Conservation (phyloP, 345 rosid species). For the Pistacia vera region DNA sequence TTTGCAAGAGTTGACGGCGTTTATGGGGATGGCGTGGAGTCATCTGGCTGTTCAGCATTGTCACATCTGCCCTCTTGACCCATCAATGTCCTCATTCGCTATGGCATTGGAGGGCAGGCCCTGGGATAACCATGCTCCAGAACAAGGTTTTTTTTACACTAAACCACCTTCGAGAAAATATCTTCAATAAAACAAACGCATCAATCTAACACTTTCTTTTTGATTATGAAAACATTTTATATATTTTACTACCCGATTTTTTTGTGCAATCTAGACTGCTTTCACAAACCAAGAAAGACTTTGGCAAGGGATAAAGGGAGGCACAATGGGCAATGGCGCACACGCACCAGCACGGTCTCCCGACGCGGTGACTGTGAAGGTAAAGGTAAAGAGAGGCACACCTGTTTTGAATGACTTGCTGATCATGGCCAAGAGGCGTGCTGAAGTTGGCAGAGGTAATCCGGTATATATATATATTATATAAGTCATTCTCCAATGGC, state of each 20-base stretch:
- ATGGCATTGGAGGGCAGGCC: constrained; percentile 59
- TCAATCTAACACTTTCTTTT: too few relatives aligned
- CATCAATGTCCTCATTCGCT: constrained; percentile 73
- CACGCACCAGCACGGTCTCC: constrained; percentile 70
- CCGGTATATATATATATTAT: too few relatives aligned
- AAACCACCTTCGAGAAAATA: background rate
- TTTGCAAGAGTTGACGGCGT: constrained; percentile 69
- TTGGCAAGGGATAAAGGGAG: constrained; percentile 73
- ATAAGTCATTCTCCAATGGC: too few relatives aligned
- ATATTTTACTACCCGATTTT: background rate
- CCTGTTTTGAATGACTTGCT: constrained; percentile 53
- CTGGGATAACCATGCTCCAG: constrained; percentile 56
- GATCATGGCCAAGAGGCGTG: constrained; percentile 84
- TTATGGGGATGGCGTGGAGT: constrained; percentile 85
- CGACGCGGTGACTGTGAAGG: constrained; percentile 34
- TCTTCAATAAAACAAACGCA: too few relatives aligned
- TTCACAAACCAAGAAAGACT: constrained; percentile 79
- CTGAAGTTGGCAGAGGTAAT: constrained; percentile 74
- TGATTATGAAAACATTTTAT: background rate
- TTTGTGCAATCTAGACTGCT: constrained; percentile 45
- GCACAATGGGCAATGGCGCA: constrained; percentile 77
- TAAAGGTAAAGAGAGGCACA: constrained; percentile 38
- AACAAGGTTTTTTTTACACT: constrained; percentile 44
- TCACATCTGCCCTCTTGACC: constrained; percentile 75
- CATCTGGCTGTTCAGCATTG: constrained; percentile 62